Evolutionary conservation across 2,329 filamentous ascomycete species (phyloP).

Genomic region (Macrophomina pseudophaseolina): DNA sequence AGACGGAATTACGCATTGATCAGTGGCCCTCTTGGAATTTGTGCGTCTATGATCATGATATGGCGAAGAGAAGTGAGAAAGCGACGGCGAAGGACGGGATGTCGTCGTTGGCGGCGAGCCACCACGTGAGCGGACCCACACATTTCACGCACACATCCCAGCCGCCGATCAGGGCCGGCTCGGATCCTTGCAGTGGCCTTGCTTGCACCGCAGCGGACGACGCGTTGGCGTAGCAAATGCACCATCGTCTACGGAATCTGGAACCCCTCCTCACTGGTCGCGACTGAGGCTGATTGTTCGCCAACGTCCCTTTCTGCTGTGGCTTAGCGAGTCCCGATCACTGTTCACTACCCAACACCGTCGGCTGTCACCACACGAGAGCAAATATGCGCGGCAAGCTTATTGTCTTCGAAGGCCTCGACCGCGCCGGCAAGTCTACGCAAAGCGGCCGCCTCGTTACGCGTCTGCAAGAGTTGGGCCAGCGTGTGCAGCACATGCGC

Average conservation of each 20-base stretch:
- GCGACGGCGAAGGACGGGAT: not conserved
- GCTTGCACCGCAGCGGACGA: slow-evolving; percentile 9
- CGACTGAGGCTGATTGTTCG: not conserved
- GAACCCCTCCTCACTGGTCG: not conserved
- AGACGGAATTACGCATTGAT: not conserved
- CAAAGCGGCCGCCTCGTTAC: slow-evolving; percentile 74
- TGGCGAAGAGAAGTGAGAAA: not conserved
- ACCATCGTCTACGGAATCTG: not conserved
- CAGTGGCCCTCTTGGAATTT: slow-evolving; percentile 14
- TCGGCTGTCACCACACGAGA: not conserved
- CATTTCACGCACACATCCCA: not conserved
- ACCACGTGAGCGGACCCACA: not conserved
- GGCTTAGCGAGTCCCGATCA: not conserved
- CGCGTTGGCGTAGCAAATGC: not conserved
- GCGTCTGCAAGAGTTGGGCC: slow-evolving; percentile 56
- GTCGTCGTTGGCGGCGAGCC: not conserved
- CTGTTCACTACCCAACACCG: not conserved
- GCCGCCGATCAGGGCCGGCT: slow-evolving; percentile 17
- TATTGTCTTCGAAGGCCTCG: slow-evolving; percentile 85
- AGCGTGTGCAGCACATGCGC: slow-evolving; percentile 62
- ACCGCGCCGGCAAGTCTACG: slow-evolving; percentile 90
- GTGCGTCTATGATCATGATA: not conserved
- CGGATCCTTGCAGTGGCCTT: slow-evolving; percentile 6
- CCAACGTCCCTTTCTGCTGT: not conserved
- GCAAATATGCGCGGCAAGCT: slow-evolving; percentile 68